Percentiles rank a stretch among this genome's conserved stretches.
These are phyloP conservation scores for Hymenoscyphus repandus DNA, from an alignment of 2,329 filamentous ascomycete species.

Conservation along the genomic window DNA sequence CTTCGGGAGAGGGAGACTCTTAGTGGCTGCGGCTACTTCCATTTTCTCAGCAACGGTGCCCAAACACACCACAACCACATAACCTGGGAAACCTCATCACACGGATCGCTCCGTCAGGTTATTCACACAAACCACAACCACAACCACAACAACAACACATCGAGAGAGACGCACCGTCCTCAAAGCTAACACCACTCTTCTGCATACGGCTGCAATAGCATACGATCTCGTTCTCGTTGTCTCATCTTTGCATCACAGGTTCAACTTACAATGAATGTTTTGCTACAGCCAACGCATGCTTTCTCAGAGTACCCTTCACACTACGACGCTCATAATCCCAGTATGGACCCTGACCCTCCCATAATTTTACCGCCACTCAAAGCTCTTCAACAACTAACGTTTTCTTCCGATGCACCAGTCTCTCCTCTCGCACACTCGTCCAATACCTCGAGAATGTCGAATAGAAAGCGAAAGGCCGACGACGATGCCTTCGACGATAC, in stretches of 20 bases:
- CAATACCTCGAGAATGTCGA: slow-evolving; percentile 39
- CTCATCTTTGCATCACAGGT: neutral
- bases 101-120: no score
- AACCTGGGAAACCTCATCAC: no score
- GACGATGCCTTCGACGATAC: slow-evolving; percentile 71
- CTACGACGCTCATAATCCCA: slow-evolving; percentile 49
- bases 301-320: slow-evolving; percentile 56
- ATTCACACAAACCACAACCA: no score
- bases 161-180: no score
- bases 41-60: no score
- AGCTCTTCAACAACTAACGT: slow-evolving; percentile 7
- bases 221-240: neutral
- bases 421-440: slow-evolving; percentile 37
- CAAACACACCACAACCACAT: no score
- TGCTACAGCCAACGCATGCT: slow-evolving; percentile 52
- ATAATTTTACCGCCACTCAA: slow-evolving; percentile 30
- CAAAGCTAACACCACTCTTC: no score
- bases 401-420: slow-evolving; percentile 29
- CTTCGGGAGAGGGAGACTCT: neutral
- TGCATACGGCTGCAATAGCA: neutral
- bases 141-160: no score
- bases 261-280: slow-evolving; percentile 51
- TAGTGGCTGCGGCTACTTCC: neutral
- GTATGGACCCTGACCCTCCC: slow-evolving; percentile 40
- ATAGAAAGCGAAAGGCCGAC: slow-evolving; percentile 81